phyloP scores from a whole-genome alignment of 148 eudicot species.

The Rhododendron griersonianum region DNA sequence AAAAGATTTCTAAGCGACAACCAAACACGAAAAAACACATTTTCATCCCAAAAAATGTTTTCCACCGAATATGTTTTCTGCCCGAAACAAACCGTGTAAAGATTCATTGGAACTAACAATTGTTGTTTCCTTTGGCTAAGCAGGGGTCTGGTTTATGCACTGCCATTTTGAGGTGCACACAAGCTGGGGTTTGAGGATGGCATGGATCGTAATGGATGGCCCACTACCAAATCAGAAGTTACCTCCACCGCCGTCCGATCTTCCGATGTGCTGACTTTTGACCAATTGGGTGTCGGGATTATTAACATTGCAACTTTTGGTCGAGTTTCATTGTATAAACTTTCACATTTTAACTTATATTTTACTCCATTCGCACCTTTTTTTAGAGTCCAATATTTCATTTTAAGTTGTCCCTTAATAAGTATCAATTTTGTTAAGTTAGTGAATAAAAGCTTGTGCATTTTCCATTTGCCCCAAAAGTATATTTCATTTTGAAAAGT shows the following conservation, averaged over 20 bases:
- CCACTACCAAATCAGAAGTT: constrained; percentile 14
- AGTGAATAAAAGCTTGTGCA: no score
- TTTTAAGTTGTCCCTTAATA: no score
- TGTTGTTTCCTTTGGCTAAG: not conserved
- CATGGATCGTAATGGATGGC: constrained; percentile 12
- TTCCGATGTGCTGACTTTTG: constrained; percentile 12
- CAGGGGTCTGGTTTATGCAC: constrained; percentile 1
- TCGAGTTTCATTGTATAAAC: not conserved
- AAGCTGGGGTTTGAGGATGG: constrained; percentile 21
- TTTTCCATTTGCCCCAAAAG: no score
- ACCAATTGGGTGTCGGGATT: not conserved
- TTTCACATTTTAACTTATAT: not conserved
- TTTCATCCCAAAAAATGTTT: no score
- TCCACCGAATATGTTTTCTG: no score
- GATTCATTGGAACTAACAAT: not conserved
- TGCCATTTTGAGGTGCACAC: constrained; percentile 15
- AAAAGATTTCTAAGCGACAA: no score
- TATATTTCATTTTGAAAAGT: no score
- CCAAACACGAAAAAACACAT: no score
- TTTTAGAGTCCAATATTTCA: no score
- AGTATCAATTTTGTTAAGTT: no score
- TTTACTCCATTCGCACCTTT: no score
- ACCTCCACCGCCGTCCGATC: constrained; percentile 16
- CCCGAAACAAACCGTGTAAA: not conserved
- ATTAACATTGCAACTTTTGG: not conserved